Evolutionary conservation across 2,329 filamentous ascomycete species (phyloP).

Genomic region (Ceratocystis colombiana): DNA sequence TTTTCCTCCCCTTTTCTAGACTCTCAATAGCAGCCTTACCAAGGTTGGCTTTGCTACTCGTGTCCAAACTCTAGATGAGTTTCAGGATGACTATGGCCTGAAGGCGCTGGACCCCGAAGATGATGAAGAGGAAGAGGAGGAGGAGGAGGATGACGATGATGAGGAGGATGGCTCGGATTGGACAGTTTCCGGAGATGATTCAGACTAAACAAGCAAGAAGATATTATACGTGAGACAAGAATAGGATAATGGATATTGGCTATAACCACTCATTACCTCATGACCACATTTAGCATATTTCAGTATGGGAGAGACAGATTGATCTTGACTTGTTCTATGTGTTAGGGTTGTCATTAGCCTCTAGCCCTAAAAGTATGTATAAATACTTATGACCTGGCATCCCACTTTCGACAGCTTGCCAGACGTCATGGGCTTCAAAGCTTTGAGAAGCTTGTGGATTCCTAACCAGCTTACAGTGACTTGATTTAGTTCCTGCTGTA

Average conservation of each 20-base stretch:
- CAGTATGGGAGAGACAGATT: too few relatives aligned
- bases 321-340: too few relatives aligned
- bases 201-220: not conserved
- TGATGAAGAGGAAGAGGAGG: constrained; percentile 51
- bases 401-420: constrained; percentile 17
- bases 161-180: constrained; percentile 31
- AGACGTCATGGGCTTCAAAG: constrained; percentile 21
- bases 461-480: not conserved
- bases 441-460: constrained; percentile 6
- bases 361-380: not conserved
- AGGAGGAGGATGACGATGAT: constrained; percentile 44
- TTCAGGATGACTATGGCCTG: constrained; percentile 84
- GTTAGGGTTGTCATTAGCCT: not conserved
- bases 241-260: not conserved
- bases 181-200: constrained; percentile 21
- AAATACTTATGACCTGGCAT: constrained; percentile 19
- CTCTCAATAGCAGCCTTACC: constrained; percentile 63
- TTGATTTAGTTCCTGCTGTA: not conserved
- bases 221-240: not conserved
- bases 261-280: constrained; percentile 15
- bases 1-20: constrained; percentile 38
- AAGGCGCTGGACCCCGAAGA: constrained; percentile 52
- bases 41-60: constrained; percentile 68
- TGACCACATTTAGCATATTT: not conserved
- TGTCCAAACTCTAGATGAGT: constrained; percentile 62